Conservation (phyloP, 78 protist genomes). For the Reticulomyxa filosa region DNA sequence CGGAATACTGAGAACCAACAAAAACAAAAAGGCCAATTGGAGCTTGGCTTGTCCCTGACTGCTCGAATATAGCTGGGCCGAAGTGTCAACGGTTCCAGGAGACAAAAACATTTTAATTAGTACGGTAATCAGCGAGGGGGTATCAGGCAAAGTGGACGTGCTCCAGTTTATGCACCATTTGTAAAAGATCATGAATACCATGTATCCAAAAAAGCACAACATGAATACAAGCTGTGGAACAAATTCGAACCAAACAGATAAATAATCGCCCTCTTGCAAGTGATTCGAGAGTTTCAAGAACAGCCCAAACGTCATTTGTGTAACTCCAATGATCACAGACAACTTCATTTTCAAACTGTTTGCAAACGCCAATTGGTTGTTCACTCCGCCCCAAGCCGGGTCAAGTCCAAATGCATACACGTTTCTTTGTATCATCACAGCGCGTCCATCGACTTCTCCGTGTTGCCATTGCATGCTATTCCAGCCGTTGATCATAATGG, state of each 20-base stretch:
- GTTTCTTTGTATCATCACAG: no score
- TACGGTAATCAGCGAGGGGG: conserved; percentile 36
- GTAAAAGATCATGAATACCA: conserved; percentile 44
- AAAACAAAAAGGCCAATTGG: no score
- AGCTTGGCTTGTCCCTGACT: no score
- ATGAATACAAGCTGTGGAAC: conserved; percentile 89
- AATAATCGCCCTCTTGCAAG: conserved; percentile 9
- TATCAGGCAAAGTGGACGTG: background rate
- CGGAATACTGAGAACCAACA: no score
- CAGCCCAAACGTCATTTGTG: conserved; percentile 78
- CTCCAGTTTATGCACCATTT: conserved; percentile 48
- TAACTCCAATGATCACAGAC: conserved; percentile 83
- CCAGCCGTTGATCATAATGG: conserved; percentile 28
- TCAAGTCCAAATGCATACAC: no score
- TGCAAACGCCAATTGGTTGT: conserved; percentile 62
- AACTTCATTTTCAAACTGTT: conserved; percentile 98
- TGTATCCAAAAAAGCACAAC: conserved; percentile 85
- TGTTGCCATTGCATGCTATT: no score
- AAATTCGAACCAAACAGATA: conserved; percentile 45
- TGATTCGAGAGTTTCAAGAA: conserved; percentile 50
- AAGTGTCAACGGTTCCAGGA: conserved; percentile 14
- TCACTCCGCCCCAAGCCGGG: no score
- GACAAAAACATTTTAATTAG: conserved; percentile 63
- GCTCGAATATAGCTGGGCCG: background rate
- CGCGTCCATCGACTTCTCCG: no score